Base-by-base conservation (phyloP, 306 rosid species). In the Mucuna pruriens region DNA sequence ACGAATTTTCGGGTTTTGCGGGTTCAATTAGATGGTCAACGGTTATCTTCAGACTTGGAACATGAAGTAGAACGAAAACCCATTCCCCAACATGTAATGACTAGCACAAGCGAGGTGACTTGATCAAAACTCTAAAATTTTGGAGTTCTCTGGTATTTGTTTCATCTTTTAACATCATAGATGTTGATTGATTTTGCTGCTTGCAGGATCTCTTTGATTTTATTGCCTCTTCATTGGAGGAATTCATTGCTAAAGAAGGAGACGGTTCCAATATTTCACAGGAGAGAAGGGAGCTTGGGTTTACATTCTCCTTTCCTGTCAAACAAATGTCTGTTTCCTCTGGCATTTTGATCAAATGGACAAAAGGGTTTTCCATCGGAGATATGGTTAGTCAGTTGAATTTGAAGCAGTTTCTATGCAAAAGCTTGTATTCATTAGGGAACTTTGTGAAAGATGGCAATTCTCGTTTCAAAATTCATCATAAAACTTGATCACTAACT, bases 261-360 rank as follows among this genome's bases (percentile, higher is more conserved):
- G 87, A 86, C 46, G 77, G 77, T 84, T 76, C 90, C 65, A 86
- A 91, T 74, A 34, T 34, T 85, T 83, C 86, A 73, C 71, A 12
- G 63, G 85, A 78, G 57, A 85, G 81, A 85, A 86, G 87, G 86
- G 97, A 92, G 65, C 93, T 94, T 83, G 98, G 98, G 70, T 94
- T 92, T 83, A 94, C 97, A 31, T 94, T 94, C 87, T 92, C 98
- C 81, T 94, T 91, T 90, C 98, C 98, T 2, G 91, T 92, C 78
- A 94, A 87, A 79, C 98, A 94, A 85, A 69, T 78, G 58, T 91
- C 97, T 44, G 83, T 90, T 68, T 85, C 97, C 26, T 90, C 97
- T 4, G 98, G 98, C 84, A 82, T 87, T 83, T 83, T 94, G 82
- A 91, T 92, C 74, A 94, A 92, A 84, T 91, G 98, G 98, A 94